Evolutionary conservation across 805 yeast species (phyloP).

Genomic region (Candida loeiensis): DNA sequence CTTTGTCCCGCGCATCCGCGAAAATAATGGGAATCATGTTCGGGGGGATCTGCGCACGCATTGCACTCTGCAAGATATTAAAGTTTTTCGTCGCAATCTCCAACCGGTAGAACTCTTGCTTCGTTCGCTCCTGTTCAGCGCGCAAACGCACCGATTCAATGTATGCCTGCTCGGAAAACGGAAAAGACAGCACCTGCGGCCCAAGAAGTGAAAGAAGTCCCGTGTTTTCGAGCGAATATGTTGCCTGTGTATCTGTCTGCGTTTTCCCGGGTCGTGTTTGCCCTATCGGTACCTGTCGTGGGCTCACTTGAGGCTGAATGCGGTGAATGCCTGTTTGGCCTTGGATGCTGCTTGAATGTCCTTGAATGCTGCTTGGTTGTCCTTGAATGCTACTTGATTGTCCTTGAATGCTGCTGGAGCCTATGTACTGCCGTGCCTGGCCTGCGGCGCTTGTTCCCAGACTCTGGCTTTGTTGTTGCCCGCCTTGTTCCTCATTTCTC

Average conservation of each 20-base stretch:
- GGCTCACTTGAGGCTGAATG: no score
- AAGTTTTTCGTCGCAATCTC: constrained; percentile 60
- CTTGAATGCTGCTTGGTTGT: not conserved
- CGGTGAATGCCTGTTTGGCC: no score
- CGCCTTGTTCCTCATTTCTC: not conserved
- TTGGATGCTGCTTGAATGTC: not conserved
- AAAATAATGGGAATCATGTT: constrained; percentile 61
- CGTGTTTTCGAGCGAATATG: constrained; percentile 10
- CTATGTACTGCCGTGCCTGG: not conserved
- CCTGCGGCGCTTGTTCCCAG: constrained; percentile 1
- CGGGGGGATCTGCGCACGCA: constrained; percentile 60
- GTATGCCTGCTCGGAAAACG: constrained; percentile 55
- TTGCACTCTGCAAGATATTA: constrained; percentile 60
- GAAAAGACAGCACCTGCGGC: constrained; percentile 48
- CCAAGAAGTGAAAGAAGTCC: constrained; percentile 46
- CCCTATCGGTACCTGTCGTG: no score
- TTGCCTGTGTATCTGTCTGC: not conserved
- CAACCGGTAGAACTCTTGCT: constrained; percentile 69
- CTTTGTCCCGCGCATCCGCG: constrained; percentile 22
- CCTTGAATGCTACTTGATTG: not conserved
- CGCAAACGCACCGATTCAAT: constrained; percentile 56
- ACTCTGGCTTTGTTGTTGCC: not conserved
- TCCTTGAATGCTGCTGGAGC: not conserved
- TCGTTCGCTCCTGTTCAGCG: constrained; percentile 75
- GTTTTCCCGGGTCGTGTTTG: no score